Percentiles rank a stretch among this genome's conserved stretches.
phyloP scores from a whole-genome alignment of 306 rosid species.

The Cucurbita moschata region DNA sequence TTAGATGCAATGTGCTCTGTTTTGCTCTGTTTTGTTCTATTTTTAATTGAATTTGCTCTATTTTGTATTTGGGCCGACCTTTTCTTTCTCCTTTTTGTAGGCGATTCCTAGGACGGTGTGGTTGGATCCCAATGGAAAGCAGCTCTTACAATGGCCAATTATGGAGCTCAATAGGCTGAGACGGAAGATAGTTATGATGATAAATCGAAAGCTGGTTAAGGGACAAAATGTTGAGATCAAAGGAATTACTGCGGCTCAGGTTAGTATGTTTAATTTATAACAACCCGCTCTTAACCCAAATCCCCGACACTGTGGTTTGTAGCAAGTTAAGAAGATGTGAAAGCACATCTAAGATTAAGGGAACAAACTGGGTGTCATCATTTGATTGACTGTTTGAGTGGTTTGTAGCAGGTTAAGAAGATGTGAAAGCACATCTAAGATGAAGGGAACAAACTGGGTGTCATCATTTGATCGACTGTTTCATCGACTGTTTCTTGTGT shows the following conservation, averaged over 20 bases:
- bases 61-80: neutral
- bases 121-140: conserved; percentile 43
- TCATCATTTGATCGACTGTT: no score
- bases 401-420: no score
- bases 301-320: no score
- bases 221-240: conserved; percentile 40
- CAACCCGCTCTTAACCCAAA: no score
- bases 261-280: neutral
- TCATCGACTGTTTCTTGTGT: no score
- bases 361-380: no score
- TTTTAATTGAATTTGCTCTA: no score
- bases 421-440: no score
- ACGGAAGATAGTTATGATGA: conserved; percentile 18
- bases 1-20: neutral
- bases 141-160: conserved; percentile 58
- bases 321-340: no score
- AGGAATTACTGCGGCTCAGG: conserved; percentile 75
- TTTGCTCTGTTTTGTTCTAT: neutral
- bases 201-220: conserved; percentile 16
- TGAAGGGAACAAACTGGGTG: no score
- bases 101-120: conserved; percentile 58
- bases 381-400: no score
- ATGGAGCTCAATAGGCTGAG: conserved; percentile 44
- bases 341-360: no score
- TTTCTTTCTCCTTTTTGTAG: conserved; percentile 5